Evolutionary conservation across 2,329 filamentous ascomycete genomes (phyloP).

Genomic region (Ramularia endophylla): DNA sequence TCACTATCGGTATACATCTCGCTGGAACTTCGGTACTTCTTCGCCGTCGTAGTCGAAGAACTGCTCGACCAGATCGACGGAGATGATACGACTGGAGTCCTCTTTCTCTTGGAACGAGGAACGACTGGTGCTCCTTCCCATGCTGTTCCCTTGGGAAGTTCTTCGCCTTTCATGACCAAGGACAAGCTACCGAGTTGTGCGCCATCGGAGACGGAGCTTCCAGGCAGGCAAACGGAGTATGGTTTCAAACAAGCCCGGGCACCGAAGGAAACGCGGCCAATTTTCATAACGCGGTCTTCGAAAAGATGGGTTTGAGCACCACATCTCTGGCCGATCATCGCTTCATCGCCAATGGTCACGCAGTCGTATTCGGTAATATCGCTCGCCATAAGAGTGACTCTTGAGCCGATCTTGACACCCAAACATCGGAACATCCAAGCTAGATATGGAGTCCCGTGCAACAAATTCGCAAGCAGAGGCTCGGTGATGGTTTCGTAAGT

Average conservation of each 20-base stretch:
- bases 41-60: no score
- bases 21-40: no score
- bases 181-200: slow-evolving; percentile 19
- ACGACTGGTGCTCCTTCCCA: slow-evolving; percentile 19
- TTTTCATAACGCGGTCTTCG: slow-evolving; percentile 24
- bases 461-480: slow-evolving; percentile 13
- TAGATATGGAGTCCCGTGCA: slow-evolving; percentile 9
- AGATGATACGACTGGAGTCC: no score
- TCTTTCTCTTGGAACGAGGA: no score
- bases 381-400: slow-evolving; percentile 16
- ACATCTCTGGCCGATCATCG: slow-evolving; percentile 16
- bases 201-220: slow-evolving; percentile 12
- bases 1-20: no score
- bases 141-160: slow-evolving; percentile 14
- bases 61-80: no score
- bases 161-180: slow-evolving; percentile 21
- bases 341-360: slow-evolving; percentile 21
- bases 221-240: slow-evolving; percentile 20
- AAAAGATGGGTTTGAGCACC: slow-evolving; percentile 23
- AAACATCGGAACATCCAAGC: slow-evolving; percentile 13
- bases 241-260: slow-evolving; percentile 16
- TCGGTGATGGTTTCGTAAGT: slow-evolving; percentile 19
- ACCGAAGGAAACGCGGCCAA: slow-evolving; percentile 17
- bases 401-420: slow-evolving; percentile 18
- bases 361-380: slow-evolving; percentile 23